Evolutionary conservation across 2,329 filamentous ascomycete species (phyloP).

Genomic region (Aspergillus tanneri): DNA sequence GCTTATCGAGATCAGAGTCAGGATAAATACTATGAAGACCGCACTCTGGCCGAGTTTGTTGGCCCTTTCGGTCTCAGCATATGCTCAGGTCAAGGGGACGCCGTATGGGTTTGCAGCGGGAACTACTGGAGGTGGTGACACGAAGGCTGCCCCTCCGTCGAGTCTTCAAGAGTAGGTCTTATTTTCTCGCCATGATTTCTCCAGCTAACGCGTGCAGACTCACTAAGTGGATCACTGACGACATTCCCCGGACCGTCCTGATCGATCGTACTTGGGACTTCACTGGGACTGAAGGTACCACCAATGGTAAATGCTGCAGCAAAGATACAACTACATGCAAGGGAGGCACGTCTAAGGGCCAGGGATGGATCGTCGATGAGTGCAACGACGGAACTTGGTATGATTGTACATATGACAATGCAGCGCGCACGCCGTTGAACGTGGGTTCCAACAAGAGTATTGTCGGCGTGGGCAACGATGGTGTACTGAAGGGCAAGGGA

Average conservation of each 20-base stretch:
- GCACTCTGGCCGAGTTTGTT: slow-evolving; percentile 2
- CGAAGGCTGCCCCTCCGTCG: slow-evolving; percentile 9
- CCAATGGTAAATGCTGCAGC: slow-evolving; percentile 38
- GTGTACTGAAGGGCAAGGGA: slow-evolving; percentile 60
- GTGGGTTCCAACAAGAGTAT: slow-evolving; percentile 60
- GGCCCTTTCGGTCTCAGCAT: slow-evolving; percentile 2
- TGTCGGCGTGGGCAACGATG: slow-evolving; percentile 53
- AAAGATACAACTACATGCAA: slow-evolving; percentile 11
- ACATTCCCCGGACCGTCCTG: slow-evolving; percentile 6
- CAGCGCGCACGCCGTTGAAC: slow-evolving; percentile 51
- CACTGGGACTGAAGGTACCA: slow-evolving; percentile 34
- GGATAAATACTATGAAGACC: slow-evolving; percentile 6
- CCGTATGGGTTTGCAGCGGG: slow-evolving; percentile 17
- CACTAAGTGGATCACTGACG: slow-evolving; percentile 7
- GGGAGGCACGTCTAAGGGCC: slow-evolving; percentile 12
- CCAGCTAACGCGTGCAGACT: background rate
- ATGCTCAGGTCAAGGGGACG: slow-evolving; percentile 13
- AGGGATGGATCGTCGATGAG: slow-evolving; percentile 13
- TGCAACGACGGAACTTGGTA: slow-evolving; percentile 31
- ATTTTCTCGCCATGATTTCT: background rate
- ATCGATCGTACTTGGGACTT: slow-evolving; percentile 19
- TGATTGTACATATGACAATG: slow-evolving; percentile 51
- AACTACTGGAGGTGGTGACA: slow-evolving; percentile 16
- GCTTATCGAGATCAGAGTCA: background rate
- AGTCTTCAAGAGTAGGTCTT: slow-evolving; percentile 14